Evolutionary conservation across 345 rosid species (phyloP).

Genomic region (Nasturtium officinale): DNA sequence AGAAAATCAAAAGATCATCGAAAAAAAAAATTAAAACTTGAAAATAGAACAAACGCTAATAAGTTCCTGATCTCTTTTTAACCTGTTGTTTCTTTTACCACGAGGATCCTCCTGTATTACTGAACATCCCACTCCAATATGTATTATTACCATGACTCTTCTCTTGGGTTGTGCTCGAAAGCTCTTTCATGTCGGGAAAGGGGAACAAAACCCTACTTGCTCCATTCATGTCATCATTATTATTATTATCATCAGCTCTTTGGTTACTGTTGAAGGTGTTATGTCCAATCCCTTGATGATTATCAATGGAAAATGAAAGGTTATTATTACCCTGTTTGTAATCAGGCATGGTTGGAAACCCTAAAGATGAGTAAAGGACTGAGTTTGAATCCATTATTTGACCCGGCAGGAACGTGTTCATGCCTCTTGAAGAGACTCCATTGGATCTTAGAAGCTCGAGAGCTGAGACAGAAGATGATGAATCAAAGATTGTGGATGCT

Average conservation of each 20-base stretch:
- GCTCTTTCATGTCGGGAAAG: slow-evolving; percentile 45
- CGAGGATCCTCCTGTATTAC: slow-evolving; percentile 44
- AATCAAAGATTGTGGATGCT: slow-evolving; percentile 36
- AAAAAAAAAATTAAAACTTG: slow-evolving; percentile 26
- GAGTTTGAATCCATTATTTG: slow-evolving; percentile 46
- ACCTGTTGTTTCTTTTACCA: slow-evolving; percentile 34
- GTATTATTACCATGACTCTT: slow-evolving; percentile 39
- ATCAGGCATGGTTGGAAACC: slow-evolving; percentile 45
- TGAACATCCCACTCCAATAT: slow-evolving; percentile 45
- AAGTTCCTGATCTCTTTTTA: slow-evolving; percentile 28
- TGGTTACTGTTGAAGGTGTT: slow-evolving; percentile 34
- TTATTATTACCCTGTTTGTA: slow-evolving; percentile 37
- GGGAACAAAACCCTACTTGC: slow-evolving; percentile 45
- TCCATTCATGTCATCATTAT: slow-evolving; percentile 39
- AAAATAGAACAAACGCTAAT: slow-evolving; percentile 14
- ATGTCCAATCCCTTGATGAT: slow-evolving; percentile 40
- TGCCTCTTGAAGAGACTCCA: slow-evolving; percentile 44
- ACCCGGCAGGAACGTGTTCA: slow-evolving; percentile 44
- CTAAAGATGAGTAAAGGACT: slow-evolving; percentile 41
- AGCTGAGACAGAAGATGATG: slow-evolving; percentile 41
- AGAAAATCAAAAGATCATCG: slow-evolving; percentile 39
- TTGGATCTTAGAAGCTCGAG: slow-evolving; percentile 42
- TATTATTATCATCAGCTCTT: slow-evolving; percentile 12
- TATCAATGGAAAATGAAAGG: slow-evolving; percentile 42
- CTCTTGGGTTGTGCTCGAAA: slow-evolving; percentile 37